Evolutionary conservation across 2,329 filamentous ascomycete genomes (phyloP).

Genomic region (Cercospora zeae-maydis): DNA sequence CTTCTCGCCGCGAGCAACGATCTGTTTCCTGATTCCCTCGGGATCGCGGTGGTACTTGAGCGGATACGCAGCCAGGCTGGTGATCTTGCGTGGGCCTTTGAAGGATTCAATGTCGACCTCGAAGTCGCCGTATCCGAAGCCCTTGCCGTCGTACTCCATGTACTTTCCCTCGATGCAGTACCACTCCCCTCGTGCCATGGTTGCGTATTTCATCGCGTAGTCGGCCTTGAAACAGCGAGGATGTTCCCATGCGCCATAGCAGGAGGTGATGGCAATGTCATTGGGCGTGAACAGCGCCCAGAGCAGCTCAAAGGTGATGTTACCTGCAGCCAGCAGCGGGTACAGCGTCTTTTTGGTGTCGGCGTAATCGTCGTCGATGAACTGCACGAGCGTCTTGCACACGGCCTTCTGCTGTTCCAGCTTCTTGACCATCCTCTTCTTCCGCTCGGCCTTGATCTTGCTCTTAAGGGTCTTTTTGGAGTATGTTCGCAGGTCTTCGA

Average conservation of each 20-base stretch:
- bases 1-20: conserved; percentile 78
- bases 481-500: conserved; percentile 68
- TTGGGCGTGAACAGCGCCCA: conserved; percentile 90
- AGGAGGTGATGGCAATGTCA: conserved; percentile 70
- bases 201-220: conserved; percentile 65
- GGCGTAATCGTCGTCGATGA: conserved; percentile 77
- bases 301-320: conserved; percentile 82
- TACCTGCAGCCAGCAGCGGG: conserved; percentile 73
- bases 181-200: conserved; percentile 68
- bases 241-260: conserved; percentile 72
- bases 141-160: conserved; percentile 84
- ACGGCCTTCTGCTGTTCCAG: conserved; percentile 59
- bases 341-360: conserved; percentile 75
- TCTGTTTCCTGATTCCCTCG: conserved; percentile 57
- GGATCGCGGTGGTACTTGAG: conserved; percentile 75
- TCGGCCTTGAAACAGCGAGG: conserved; percentile 81
- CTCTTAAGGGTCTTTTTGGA: conserved; percentile 62
- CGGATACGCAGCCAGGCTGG: conserved; percentile 71
- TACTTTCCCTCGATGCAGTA: conserved; percentile 76
- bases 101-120: conserved; percentile 69
- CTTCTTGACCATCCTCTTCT: conserved; percentile 59
- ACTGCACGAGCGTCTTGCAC: conserved; percentile 69
- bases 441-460: conserved; percentile 55
- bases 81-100: conserved; percentile 78
- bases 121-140: conserved; percentile 72